A percentile compares a stretch with the other conserved stretches of the same genome.
Evolutionary conservation across 176 grass and related monocot genomes (phyloP).

Genomic region (Secale cereale): DNA sequence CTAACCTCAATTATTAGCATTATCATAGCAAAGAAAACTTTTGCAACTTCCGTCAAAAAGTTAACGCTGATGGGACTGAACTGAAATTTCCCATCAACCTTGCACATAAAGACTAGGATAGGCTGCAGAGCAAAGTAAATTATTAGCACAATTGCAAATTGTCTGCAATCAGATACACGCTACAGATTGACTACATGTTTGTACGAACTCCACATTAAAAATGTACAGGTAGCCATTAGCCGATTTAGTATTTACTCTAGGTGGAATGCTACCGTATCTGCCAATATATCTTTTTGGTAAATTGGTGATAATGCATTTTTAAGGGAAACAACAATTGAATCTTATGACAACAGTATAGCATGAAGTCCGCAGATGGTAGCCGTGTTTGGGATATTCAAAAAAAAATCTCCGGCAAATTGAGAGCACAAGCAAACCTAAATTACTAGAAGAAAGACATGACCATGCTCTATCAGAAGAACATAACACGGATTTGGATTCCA

Average conservation of each 20-base stretch:
- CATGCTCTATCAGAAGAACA: not conserved
- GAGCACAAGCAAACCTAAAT: not conserved
- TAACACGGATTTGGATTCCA: not conserved
- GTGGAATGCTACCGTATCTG: not conserved
- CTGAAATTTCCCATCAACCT: conserved; percentile 96
- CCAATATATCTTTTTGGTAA: not conserved
- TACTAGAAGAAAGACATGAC: not conserved
- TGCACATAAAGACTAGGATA: conserved; percentile 96
- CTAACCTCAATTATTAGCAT: conserved; percentile 95
- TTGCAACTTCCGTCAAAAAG: conserved; percentile 84
- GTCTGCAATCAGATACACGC: not conserved
- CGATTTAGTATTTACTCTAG: not conserved
- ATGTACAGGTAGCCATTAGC: not conserved
- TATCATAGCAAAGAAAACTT: conserved; percentile 84
- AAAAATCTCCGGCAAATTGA: not conserved
- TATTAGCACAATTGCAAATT: conserved; percentile 5
- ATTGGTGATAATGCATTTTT: not conserved
- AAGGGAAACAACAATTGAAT: not conserved
- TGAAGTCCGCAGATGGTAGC: not conserved
- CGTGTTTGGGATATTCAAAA: not conserved
- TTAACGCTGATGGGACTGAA: conserved; percentile 97
- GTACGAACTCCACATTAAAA: not conserved
- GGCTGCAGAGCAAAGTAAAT: conserved; percentile 55
- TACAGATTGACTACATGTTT: not conserved
- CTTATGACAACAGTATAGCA: not conserved